Conservation (phyloP, 1,284 basidiomycete species). For the Stereum hirsutum region DNA sequence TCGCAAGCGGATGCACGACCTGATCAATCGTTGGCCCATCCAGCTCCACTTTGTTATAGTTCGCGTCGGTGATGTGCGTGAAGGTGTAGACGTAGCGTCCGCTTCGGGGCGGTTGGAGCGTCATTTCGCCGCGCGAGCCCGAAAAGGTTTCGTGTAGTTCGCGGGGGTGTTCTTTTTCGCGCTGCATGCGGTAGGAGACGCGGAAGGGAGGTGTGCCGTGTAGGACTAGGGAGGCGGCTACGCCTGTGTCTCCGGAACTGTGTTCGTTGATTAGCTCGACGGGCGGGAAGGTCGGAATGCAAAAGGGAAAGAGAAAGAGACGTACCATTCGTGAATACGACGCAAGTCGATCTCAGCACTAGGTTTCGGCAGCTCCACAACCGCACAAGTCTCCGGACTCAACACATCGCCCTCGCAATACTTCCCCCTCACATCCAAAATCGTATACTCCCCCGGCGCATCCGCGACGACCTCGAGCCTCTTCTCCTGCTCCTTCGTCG, state of each 20-base stretch:
- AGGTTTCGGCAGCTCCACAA: conserved; percentile 69
- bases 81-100: conserved; percentile 90
- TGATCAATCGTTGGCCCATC: conserved; percentile 73
- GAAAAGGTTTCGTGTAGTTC: conserved; percentile 57
- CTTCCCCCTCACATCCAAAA: conserved; percentile 67
- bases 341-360: conserved; percentile 83
- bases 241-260: conserved; percentile 91
- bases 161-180: conserved; percentile 53
- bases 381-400: conserved; percentile 71
- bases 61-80: conserved; percentile 70
- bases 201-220: conserved; percentile 88
- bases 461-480: conserved; percentile 43
- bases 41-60: conserved; percentile 72
- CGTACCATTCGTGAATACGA: conserved; percentile 85
- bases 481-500: conserved; percentile 34
- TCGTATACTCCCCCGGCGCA: conserved; percentile 77
- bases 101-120: conserved; percentile 80
- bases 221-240: conserved; percentile 79
- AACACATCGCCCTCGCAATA: conserved; percentile 75
- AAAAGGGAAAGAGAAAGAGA: conserved; percentile 2
- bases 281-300: no score
- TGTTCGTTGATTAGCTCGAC: conserved; percentile 1
- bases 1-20: conserved; percentile 81
- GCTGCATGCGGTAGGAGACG: conserved; percentile 71
- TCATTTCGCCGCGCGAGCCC: conserved; percentile 75